Conservation (phyloP, 805 yeast genomes). For the Metschnikowia lunata region DNA sequence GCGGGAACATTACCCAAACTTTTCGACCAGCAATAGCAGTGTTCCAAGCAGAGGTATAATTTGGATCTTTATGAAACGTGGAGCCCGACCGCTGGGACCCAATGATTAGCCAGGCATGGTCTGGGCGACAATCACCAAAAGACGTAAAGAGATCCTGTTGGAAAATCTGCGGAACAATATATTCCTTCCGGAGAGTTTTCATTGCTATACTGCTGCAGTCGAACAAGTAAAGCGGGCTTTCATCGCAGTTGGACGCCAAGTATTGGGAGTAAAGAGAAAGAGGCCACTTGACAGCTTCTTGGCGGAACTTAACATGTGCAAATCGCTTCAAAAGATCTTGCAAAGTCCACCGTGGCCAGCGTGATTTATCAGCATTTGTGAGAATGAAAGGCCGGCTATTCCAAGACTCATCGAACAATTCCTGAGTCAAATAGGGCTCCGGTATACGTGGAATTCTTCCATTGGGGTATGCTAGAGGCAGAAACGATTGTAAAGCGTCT, state of each 20-base stretch:
- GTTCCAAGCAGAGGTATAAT: constrained; percentile 89
- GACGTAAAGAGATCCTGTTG: constrained; percentile 57
- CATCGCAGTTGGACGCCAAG: constrained; percentile 61
- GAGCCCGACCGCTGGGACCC: constrained; percentile 85
- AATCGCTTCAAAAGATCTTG: constrained; percentile 47
- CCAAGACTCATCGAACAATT: constrained; percentile 44
- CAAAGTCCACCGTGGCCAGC: constrained; percentile 70
- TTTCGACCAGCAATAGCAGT: constrained; percentile 69
- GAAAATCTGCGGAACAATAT: constrained; percentile 50
- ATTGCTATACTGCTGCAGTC: constrained; percentile 77
- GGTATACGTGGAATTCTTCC: constrained; percentile 51
- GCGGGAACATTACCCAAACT: constrained; percentile 88
- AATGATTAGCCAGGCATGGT: constrained; percentile 85
- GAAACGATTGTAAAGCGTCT: constrained; percentile 14
- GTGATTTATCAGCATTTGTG: constrained; percentile 23
- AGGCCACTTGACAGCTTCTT: constrained; percentile 83
- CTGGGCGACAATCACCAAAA: constrained; percentile 70
- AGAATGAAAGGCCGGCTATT: constrained; percentile 63
- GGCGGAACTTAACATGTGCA: constrained; percentile 63
- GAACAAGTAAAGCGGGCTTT: constrained; percentile 79
- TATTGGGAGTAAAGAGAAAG: constrained; percentile 59
- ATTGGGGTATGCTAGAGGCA: constrained; percentile 19
- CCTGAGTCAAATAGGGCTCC: constrained; percentile 40
- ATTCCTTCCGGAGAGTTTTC: constrained; percentile 50
- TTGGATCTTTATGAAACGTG: constrained; percentile 91